Percentiles rank a stretch among this genome's conserved stretches.
Evolutionary conservation across 805 yeast genomes (phyloP).

Genomic region (Sugiyamaella qingdaonensis): DNA sequence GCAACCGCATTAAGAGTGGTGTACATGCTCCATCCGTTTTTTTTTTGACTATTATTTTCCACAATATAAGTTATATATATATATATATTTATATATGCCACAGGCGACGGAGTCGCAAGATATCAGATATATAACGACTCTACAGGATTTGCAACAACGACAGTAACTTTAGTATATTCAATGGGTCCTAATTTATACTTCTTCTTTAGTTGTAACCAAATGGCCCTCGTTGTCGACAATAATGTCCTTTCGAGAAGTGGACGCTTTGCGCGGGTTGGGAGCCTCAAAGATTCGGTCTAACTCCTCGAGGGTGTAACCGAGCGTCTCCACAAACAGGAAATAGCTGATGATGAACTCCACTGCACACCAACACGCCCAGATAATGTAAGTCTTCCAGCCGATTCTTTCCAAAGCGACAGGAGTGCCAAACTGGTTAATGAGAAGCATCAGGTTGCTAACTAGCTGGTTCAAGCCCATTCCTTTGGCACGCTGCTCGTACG

Average conservation of each 20-base stretch:
- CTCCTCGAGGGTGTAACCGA: conserved; percentile 74
- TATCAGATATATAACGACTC: no score
- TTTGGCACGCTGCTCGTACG: conserved; percentile 32
- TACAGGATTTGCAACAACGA: not conserved
- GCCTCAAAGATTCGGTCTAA: conserved; percentile 54
- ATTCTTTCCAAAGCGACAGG: conserved; percentile 33
- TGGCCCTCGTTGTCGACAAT: conserved; percentile 1
- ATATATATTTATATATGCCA: no score
- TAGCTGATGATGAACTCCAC: conserved; percentile 43
- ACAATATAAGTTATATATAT: no score
- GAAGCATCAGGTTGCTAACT: conserved; percentile 29
- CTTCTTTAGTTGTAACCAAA: not conserved
- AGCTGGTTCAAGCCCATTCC: conserved; percentile 28
- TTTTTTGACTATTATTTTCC: no score
- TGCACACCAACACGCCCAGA: conserved; percentile 32
- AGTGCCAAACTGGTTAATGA: conserved; percentile 26
- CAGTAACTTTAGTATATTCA: not conserved
- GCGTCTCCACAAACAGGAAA: conserved; percentile 70
- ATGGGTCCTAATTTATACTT: not conserved
- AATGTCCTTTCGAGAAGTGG: not conserved
- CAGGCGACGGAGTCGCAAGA: no score
- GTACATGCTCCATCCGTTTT: no score
- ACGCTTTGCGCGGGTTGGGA: conserved; percentile 3
- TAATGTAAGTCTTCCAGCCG: conserved; percentile 32
- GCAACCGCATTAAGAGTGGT: no score